Evolutionary conservation across 352 stramenopile genomes (phyloP).

Genomic region (Lagenidium giganteum): DNA sequence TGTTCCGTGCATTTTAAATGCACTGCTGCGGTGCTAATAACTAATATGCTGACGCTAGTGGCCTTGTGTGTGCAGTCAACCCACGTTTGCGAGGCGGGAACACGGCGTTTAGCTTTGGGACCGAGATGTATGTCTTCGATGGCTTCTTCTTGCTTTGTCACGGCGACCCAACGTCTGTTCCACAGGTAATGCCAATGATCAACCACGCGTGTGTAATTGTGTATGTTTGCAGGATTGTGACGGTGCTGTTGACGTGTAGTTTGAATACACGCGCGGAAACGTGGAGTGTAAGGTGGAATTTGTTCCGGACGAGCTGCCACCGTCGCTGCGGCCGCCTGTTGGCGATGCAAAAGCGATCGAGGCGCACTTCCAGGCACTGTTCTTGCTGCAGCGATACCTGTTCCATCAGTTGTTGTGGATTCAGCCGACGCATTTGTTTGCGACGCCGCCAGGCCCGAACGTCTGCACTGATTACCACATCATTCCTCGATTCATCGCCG

Average conservation of each 20-base stretch:
- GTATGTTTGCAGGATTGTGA: no score
- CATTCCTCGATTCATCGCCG: slow-evolving; percentile 74
- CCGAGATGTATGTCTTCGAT: slow-evolving; percentile 74
- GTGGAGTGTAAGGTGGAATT: slow-evolving; percentile 81
- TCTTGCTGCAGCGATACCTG: slow-evolving; percentile 66
- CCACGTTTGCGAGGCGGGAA: slow-evolving; percentile 62
- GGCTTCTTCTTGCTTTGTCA: slow-evolving; percentile 84
- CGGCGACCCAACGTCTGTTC: slow-evolving; percentile 40
- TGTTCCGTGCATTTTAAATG: not conserved
- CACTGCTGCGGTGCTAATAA: not conserved
- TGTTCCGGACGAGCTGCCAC: slow-evolving; percentile 53
- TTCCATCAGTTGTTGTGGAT: slow-evolving; percentile 77
- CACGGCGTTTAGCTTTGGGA: slow-evolving; percentile 62
- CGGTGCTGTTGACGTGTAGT: no score
- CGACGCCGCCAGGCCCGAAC: slow-evolving; percentile 46
- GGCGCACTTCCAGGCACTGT: slow-evolving; percentile 48
- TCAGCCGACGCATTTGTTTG: slow-evolving; percentile 66
- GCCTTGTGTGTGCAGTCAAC: slow-evolving; percentile 45
- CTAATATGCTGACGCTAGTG: no score
- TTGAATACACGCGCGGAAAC: slow-evolving; percentile 73
- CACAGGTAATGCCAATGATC: slow-evolving; percentile 44
- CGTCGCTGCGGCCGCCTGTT: slow-evolving; percentile 22
- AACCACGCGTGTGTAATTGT: not conserved
- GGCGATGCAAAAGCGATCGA: slow-evolving; percentile 14
- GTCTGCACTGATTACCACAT: slow-evolving; percentile 78